Base-by-base conservation (phyloP, 2,329 filamentous ascomycete genomes). In the Dothistroma pini region DNA sequence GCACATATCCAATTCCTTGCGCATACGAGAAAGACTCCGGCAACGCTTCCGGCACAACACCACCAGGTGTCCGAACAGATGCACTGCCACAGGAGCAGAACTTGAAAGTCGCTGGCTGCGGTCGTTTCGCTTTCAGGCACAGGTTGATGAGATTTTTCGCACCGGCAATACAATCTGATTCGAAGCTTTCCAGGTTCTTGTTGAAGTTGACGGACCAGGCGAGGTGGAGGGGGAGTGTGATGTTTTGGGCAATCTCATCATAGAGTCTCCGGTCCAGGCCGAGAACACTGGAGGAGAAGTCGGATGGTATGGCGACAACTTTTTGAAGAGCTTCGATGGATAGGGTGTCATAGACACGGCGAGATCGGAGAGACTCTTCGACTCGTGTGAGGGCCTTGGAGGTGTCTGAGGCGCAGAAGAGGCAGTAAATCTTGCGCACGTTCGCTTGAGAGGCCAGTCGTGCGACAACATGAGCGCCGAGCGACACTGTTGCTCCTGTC, bases 401-500 rank as follows among this genome's bases (percentile, higher is more conserved):
- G 0, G 71, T 64, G 12, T 70, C 71, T 0, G 71, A 65, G 0
- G 80, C 80, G 22, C 83, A 77, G 5, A 84, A 79, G 83, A 84
- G 76, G 58, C 79, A 81, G 73, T 82, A 84, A 0, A 86, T 72
- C 3, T 72, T 73, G 8, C 63, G 60, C 5, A 75, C 70, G 21
- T 65, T 62, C 5, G 66, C 57, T 4, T 68, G 66, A 11, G 44
- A 56, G 19, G 72, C 69, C 3, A 78, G 67, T n/a, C 75, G 69
- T 1, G 71, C 65, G 2, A 85, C 77, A 0, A 87, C 75, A 63
- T 88, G 84, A 0, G 83, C 79, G 1, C 87, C 87, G 0, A 89
- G 76, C 0, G 85, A 86, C 0, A 87, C 87, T 0, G 87, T 89
- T 0, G 83, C 81, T 1, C 87, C 87, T 0, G 87, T 89, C 1